Evolutionary conservation across 176 grass and related monocot genomes (phyloP).

Genomic region (Paspalum notatum): DNA sequence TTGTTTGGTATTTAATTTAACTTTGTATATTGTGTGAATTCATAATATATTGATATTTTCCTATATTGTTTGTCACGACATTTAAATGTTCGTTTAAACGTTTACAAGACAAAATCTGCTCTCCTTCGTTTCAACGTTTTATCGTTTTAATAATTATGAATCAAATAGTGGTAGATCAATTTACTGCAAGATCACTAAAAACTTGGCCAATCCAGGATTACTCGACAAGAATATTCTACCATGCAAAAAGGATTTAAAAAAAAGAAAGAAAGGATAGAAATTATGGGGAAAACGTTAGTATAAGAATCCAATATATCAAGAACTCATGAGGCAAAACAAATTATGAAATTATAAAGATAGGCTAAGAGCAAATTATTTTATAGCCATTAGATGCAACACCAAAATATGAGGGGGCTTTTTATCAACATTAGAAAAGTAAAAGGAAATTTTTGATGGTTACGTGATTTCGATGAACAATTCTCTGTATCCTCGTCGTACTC

Average conservation of each 20-base stretch:
- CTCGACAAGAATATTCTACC: slow-evolving; percentile 14
- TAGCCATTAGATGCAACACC: neutral
- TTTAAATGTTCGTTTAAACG: too few relatives aligned
- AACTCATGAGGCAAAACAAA: slow-evolving; percentile 22
- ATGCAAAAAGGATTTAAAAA: slow-evolving; percentile 25
- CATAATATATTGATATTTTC: too few relatives aligned
- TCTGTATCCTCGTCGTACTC: slow-evolving; percentile 74
- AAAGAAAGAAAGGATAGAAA: neutral
- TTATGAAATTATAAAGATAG: slow-evolving; percentile 14
- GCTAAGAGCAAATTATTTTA: slow-evolving; percentile 13
- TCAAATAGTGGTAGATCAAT: neutral
- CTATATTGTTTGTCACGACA: too few relatives aligned
- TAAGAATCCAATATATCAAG: neutral
- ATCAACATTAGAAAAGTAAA: slow-evolving; percentile 27
- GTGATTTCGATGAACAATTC: slow-evolving; percentile 42
- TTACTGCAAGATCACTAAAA: slow-evolving; percentile 20
- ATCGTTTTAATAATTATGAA: too few relatives aligned
- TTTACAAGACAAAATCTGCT: too few relatives aligned
- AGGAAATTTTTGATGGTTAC: slow-evolving; percentile 37
- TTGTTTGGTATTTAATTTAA: too few relatives aligned
- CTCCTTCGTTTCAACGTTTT: too few relatives aligned
- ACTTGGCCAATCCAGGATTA: slow-evolving; percentile 9
- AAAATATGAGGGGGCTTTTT: neutral
- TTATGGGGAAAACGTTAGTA: neutral
- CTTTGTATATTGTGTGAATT: too few relatives aligned